Conservation (phyloP, 495 filamentous ascomycete genomes). For the Penicillium turbatum region DNA sequence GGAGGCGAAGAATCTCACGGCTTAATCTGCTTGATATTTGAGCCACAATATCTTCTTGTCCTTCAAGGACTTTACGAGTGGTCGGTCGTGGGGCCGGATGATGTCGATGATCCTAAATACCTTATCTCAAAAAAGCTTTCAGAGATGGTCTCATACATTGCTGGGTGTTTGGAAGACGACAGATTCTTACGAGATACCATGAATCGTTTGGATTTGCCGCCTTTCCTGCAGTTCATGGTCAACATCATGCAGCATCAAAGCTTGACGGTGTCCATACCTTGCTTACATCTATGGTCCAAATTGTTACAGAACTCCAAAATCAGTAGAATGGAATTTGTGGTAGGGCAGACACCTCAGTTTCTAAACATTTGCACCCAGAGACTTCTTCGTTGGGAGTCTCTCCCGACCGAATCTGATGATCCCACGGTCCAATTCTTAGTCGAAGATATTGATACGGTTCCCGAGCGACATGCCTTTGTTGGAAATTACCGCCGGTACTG, state of each 20-base stretch:
- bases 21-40: conserved; percentile 75
- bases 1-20: conserved; percentile 74
- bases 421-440: conserved; percentile 74
- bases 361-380: conserved; percentile 74
- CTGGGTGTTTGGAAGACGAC: conserved; percentile 75
- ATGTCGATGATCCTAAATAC: conserved; percentile 88
- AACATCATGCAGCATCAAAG: conserved; percentile 77
- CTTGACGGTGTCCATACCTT: conserved; percentile 85
- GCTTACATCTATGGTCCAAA: conserved; percentile 83
- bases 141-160: conserved; percentile 85
- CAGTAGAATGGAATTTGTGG: conserved; percentile 60
- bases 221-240: conserved; percentile 75
- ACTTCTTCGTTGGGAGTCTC: conserved; percentile 76
- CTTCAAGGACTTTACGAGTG: conserved; percentile 75
- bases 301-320: conserved; percentile 65
- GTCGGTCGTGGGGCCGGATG: conserved; percentile 70
- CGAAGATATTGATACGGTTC: conserved; percentile 91
- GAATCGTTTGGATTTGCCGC: conserved; percentile 59
- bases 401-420: conserved; percentile 76
- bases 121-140: conserved; percentile 88
- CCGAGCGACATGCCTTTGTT: conserved; percentile 94
- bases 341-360: conserved; percentile 65
- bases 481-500: conserved; percentile 94
- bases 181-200: conserved; percentile 52
- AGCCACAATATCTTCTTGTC: conserved; percentile 62